Evolutionary conservation across 1,139 yeast genomes (phyloP).

Genomic region (Debaryomyces fabryi): DNA sequence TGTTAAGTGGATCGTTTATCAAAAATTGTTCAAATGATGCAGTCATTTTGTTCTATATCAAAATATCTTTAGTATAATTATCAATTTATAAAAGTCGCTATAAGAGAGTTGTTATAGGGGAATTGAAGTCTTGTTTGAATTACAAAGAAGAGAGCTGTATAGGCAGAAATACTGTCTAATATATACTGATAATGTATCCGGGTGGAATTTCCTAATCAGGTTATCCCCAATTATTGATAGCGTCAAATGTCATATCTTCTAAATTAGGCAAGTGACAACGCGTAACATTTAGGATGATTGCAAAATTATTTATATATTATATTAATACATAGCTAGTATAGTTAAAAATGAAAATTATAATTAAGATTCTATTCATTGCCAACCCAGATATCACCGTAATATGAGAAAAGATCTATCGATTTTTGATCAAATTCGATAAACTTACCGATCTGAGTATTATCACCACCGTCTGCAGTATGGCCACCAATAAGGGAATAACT

Average conservation of each 20-base stretch:
- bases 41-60: slow-evolving; percentile 6
- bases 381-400: slow-evolving; percentile 40
- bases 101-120: neutral
- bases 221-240: neutral
- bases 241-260: neutral
- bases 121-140: neutral
- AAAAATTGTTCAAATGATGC: slow-evolving; percentile 28
- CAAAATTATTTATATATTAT: slow-evolving; percentile 1
- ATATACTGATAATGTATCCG: slow-evolving; percentile 7
- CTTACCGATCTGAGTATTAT: slow-evolving; percentile 29
- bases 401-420: slow-evolving; percentile 25
- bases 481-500: slow-evolving; percentile 48
- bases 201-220: neutral
- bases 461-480: slow-evolving; percentile 22
- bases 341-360: neutral
- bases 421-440: slow-evolving; percentile 26
- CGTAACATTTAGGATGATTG: neutral
- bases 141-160: neutral
- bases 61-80: neutral
- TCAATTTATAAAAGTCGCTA: neutral
- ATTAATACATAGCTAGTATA: neutral
- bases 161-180: neutral
- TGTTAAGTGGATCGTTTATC: slow-evolving; percentile 33
- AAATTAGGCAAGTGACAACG: slow-evolving; percentile 1
- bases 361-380: slow-evolving; percentile 26